Conservation (phyloP, 2,329 filamentous ascomycete species). For the Diplodia sapinea region DNA sequence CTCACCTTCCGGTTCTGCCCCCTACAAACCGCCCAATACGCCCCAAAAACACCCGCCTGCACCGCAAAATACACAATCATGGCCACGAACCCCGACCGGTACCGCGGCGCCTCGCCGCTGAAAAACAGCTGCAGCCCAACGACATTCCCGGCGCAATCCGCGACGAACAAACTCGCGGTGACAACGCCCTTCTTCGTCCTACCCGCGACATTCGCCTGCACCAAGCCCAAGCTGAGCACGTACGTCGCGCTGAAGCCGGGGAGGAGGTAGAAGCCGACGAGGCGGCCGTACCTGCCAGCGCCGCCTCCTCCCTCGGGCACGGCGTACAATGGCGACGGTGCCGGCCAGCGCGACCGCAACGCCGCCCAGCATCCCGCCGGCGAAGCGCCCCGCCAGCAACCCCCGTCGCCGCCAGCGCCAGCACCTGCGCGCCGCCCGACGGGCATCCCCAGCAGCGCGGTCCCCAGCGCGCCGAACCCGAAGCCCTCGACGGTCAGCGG, state of each 20-base stretch:
- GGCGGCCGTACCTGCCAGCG: not conserved
- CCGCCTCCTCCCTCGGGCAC: not conserved
- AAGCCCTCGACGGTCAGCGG: conserved; percentile 33
- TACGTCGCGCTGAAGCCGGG: conserved; percentile 18
- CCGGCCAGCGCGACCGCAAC: conserved; percentile 19
- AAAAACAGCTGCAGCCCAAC: conserved; percentile 30
- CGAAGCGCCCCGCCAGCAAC: too few relatives aligned
- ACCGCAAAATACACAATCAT: conserved; percentile 31
- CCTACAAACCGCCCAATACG: conserved; percentile 30
- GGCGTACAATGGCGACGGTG: conserved; percentile 27
- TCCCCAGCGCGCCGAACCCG: conserved; percentile 24
- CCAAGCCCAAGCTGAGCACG: conserved; percentile 17
- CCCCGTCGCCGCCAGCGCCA: conserved; percentile 22
- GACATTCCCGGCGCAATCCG: conserved; percentile 25
- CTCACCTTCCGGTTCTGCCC: conserved; percentile 22
- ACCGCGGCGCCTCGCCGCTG: conserved; percentile 11
- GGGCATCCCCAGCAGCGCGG: conserved; percentile 34
- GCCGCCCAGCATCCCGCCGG: conserved; percentile 14
- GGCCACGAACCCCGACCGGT: conserved; percentile 13
- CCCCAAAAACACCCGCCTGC: conserved; percentile 16
- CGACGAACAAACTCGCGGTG: conserved; percentile 17
- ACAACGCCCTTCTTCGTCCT: conserved; percentile 42
- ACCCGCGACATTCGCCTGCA: conserved; percentile 39
- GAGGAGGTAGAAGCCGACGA: conserved; percentile 23
- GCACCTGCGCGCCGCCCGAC: conserved; percentile 32